These are phyloP conservation scores for Melastoma malabathricum DNA, from an alignment of 345 rosid species.

Conservation along the genomic window DNA sequence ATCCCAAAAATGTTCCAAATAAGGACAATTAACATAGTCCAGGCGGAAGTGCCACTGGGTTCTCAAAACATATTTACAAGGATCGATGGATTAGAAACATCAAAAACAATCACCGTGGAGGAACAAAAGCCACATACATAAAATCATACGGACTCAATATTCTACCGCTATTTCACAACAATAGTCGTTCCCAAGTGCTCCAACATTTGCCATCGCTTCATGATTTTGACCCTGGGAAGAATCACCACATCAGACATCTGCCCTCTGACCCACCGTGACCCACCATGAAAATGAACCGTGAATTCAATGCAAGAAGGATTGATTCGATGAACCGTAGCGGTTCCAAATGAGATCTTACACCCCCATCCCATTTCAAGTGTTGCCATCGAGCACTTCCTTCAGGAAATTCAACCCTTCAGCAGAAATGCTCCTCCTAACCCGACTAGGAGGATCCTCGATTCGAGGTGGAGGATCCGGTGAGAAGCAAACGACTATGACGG, in stretches of 20 bases:
- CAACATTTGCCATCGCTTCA: no score
- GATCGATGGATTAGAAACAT: background rate
- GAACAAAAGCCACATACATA: constrained; percentile 5
- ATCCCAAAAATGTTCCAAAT: no score
- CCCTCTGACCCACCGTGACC: no score
- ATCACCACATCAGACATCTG: no score
- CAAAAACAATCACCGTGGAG: constrained; percentile 3
- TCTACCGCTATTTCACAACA: background rate
- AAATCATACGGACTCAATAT: background rate
- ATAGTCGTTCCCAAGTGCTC: no score
- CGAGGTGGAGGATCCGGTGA: constrained; percentile 73
- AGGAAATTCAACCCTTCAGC: constrained; percentile 77
- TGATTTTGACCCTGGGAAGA: no score
- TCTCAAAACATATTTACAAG: constrained; percentile 3
- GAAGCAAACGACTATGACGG: constrained; percentile 74
- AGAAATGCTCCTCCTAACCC: constrained; percentile 74
- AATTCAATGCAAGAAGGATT: no score
- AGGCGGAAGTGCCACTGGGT: no score
- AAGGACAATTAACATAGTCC: no score
- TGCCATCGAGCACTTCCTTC: constrained; percentile 65
- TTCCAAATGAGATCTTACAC: background rate
- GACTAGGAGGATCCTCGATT: constrained; percentile 53
- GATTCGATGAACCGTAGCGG: background rate
- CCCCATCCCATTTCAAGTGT: constrained; percentile 20
- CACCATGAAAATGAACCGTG: no score